Evolutionary conservation across 257 asterid genomes (phyloP), one percentile per base, ranked within the genome.

Genomic region (Nicotiana tabacum): DNA sequence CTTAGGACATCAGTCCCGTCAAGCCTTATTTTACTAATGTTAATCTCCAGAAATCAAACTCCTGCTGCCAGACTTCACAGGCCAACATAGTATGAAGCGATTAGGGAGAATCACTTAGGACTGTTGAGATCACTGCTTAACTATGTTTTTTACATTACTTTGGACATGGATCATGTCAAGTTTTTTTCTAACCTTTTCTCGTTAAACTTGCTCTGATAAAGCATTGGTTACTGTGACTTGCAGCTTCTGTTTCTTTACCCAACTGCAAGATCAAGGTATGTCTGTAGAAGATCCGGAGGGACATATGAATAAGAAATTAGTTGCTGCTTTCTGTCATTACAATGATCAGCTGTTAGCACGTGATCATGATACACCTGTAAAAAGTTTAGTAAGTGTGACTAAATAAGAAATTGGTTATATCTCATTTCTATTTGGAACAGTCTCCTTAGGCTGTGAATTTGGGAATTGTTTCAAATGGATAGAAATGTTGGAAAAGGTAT

Each of bases 401-500:
- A 27, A 48, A 18, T 48, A 51, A 74, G 62, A 51, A 51, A 48
- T 74, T 74, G 16, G 62, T 51, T 74, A 51, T 74, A 48, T 27
- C 43, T 74, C 62, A 74, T 74, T 48, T 74, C 61, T 27, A 9
- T 48, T 74, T 48, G 62, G 80, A 74, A 74, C 16, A 27, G 43
- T 74, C 62, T 9, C 53, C 16, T 51, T 74, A 48, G 80, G 80
- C 5, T 51, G 80, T 51, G 80, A 74, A 13, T 51, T 51, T 74
- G 16, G 53, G 80, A 30, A 48, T 27, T 74, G 80, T 74, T 55
- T 74, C 70, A 66, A 80, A 92, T 92, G 98, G 98, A 92, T 77
- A 89, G 89, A 82, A 85, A 83, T 80, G 83, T 78, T 15, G 91
- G 92, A 74, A 89, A 90, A 62, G 88, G 90, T 82, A 85, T 78